Percentiles rank a stretch among this genome's conserved stretches.
Conservation (phyloP, 225 moss, liverwort and hornwort genomes). For the Marchantia paleacea region DNA sequence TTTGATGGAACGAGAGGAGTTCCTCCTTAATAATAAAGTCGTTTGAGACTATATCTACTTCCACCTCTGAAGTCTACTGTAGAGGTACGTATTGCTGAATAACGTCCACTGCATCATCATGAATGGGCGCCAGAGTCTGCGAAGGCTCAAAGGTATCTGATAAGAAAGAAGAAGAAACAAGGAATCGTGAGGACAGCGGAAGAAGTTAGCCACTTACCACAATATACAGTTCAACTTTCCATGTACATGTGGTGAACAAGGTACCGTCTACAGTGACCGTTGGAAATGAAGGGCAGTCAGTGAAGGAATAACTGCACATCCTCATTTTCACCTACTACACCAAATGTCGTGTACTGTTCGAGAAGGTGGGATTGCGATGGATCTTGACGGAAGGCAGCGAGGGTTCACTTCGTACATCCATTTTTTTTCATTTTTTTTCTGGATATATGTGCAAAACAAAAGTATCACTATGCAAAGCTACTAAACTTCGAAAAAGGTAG, state of each 20-base stretch:
- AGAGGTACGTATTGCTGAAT: no score
- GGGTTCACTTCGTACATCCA: background rate
- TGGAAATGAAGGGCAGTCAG: background rate
- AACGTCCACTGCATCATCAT: no score
- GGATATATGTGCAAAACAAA: background rate
- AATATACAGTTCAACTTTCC: no score
- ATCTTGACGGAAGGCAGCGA: background rate
- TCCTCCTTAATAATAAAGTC: no score
- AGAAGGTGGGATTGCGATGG: background rate
- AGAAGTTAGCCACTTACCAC: no score
- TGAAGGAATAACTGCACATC: background rate
- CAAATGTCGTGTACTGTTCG: background rate
- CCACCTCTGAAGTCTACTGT: no score
- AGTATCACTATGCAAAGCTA: background rate
- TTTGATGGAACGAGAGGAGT: no score
- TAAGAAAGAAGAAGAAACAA: no score
- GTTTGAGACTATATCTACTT: no score
- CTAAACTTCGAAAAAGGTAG: background rate
- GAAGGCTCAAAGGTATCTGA: no score
- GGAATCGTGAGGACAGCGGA: no score
- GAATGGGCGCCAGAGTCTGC: no score
- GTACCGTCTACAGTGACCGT: background rate
- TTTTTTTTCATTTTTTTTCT: background rate
- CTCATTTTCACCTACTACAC: constrained; percentile 1
- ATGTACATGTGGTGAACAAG: background rate